Evolutionary conservation across 2,329 filamentous ascomycete genomes (phyloP).

Genomic region (Arthrobotrys conoides): DNA sequence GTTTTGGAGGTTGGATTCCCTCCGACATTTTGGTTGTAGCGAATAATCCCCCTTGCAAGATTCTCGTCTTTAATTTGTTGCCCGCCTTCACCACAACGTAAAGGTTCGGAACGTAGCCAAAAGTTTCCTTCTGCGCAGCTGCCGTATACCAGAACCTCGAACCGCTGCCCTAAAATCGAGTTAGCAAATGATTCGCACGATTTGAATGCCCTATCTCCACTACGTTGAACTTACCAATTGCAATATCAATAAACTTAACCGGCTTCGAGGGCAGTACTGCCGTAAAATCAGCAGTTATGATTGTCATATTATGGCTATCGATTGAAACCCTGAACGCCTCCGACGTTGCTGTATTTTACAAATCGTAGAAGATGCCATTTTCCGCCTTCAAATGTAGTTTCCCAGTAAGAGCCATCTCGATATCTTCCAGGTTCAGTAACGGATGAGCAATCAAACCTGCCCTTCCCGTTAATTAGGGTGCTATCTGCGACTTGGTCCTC

Average conservation of each 20-base stretch:
- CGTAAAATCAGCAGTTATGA: conserved; percentile 77
- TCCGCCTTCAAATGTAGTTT: conserved; percentile 1
- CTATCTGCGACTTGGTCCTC: conserved; percentile 62
- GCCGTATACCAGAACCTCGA: conserved; percentile 70
- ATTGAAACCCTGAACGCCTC: conserved; percentile 67
- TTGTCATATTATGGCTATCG: conserved; percentile 75
- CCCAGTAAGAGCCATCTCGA: conserved; percentile 24
- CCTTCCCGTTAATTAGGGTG: conserved; percentile 38
- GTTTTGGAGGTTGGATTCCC: neutral
- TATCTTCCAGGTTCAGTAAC: conserved; percentile 2
- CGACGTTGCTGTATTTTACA: conserved; percentile 67
- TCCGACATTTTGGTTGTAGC: neutral
- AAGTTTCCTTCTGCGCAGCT: conserved; percentile 66
- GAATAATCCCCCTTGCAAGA: conserved; percentile 29
- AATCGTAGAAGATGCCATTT: conserved; percentile 66
- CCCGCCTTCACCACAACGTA: conserved; percentile 8
- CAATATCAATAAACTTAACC: conserved; percentile 73
- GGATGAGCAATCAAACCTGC: conserved; percentile 38
- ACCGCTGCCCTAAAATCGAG: conserved; percentile 65
- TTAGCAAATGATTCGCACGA: neutral
- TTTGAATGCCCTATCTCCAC: neutral
- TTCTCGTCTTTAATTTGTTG: neutral
- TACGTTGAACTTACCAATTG: conserved; percentile 73
- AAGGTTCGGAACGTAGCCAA: conserved; percentile 68
- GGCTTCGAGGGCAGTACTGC: conserved; percentile 75